These are phyloP conservation scores for Mariannaea sp. DNA, from an alignment of 2,329 filamentous ascomycete species.

Conservation along the genomic window DNA sequence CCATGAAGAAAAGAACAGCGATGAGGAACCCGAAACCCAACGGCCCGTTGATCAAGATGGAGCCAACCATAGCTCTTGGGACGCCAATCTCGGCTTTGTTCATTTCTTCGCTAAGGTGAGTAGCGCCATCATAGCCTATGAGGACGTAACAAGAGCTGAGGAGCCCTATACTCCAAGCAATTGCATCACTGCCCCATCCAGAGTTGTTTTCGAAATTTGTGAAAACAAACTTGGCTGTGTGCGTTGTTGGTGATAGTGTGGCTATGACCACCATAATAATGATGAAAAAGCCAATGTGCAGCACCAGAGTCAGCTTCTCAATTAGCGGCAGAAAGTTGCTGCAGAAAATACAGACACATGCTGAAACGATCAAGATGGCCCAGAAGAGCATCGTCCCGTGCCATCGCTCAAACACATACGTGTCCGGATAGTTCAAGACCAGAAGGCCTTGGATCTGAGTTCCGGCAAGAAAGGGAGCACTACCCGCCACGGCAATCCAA, in stretches of 20 bases:
- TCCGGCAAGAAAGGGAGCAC: slow-evolving; percentile 26
- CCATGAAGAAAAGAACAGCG: slow-evolving; percentile 24
- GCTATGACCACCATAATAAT: slow-evolving; percentile 20
- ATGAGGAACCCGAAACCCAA: slow-evolving; percentile 24
- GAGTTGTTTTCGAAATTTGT: slow-evolving; percentile 25
- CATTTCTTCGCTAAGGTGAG: slow-evolving; percentile 30
- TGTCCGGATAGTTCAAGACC: slow-evolving; percentile 22
- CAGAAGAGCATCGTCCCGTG: slow-evolving; percentile 29
- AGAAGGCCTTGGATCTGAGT: slow-evolving; percentile 27
- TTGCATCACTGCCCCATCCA: slow-evolving; percentile 19
- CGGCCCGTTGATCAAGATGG: slow-evolving; percentile 19
- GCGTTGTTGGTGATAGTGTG: slow-evolving; percentile 15
- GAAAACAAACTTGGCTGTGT: slow-evolving; percentile 24
- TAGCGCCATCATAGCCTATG: slow-evolving; percentile 26
- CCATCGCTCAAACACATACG: slow-evolving; percentile 24
- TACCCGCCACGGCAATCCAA: slow-evolving; percentile 22
- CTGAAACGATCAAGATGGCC: slow-evolving; percentile 8
- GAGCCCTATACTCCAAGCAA: slow-evolving; percentile 29
- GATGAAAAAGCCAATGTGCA: slow-evolving; percentile 20
- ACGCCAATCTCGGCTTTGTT: slow-evolving; percentile 20
- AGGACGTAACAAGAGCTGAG: slow-evolving; percentile 29
- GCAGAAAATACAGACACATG: slow-evolving; percentile 20
- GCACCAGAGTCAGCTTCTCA: slow-evolving; percentile 20
- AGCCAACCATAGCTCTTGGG: slow-evolving; percentile 21
- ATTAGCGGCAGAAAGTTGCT: slow-evolving; percentile 20